Evolutionary conservation across 2,329 filamentous ascomycete species (phyloP), one percentile per base, ranked within the genome.

Genomic region (Penicillium glabrum): DNA sequence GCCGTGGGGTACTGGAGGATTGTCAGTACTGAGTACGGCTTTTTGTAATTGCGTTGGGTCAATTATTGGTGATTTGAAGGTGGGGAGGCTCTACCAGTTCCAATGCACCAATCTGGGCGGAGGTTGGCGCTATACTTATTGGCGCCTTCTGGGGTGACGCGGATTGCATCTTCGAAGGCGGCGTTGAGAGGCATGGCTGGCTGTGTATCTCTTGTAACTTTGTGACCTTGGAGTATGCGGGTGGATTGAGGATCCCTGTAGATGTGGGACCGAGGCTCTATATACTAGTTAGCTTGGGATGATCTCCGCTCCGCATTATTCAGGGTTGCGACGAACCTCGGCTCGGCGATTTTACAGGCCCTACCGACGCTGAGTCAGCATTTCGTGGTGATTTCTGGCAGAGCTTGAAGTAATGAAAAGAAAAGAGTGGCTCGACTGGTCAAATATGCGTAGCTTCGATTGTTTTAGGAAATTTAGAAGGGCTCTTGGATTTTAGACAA

Each of bases 1-100:
- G 51, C 88, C 88, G 70, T 91, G 86, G 6, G 88, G 87, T 13
- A 90, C 88, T 87, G 66, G 35, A 46, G 8, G 3, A 21, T 14
- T 48, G 49, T 65, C 56, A 58, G 52, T 57, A 29, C 27, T 65
- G 56, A 58, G 52, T 57, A 29, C 27, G 9, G 10, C 11, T 54
- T 57, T 29, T 29, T 47, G 7, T 7, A 14, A 21, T 35, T 16
- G n/a, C 21, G 23, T 13, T 23, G 3, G 4, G 27, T 33, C 19
- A 33, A 24, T 48, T 10, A 9, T 45, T 58, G 24, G 44, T 33
- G 19, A 31, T n/a, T 47, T 10, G 3, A 29, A 29, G 27, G 27
- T 11, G 27, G 37, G 21, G 31, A 46, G 14, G n/a, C 2, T 11
- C 13, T 78, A 85, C 86, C 86, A 61, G 79, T 82, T 54, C 87